Base-by-base conservation (phyloP, 2,329 filamentous ascomycete genomes). In the Botrytis fabae region DNA sequence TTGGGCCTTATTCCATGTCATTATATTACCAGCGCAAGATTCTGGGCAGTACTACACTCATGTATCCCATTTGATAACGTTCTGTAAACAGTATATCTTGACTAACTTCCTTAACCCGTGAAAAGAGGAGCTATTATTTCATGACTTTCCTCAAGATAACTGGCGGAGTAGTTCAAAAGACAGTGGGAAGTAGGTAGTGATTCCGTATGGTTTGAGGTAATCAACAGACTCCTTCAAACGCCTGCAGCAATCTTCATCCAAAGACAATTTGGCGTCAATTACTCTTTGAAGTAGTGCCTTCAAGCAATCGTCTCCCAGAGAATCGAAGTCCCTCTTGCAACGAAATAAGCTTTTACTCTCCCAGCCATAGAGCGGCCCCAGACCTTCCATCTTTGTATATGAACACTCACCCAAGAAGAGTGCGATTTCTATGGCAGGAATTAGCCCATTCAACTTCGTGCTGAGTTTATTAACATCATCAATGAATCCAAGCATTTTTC, bases 321-420 rank as follows among this genome's bases (percentile, higher is more conserved):
- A 1, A 54, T 66, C 46, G 46, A 66, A 66, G 25, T 66, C 64
- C 20, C 64, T 35, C 25, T 54, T 66, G 46, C 46, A 54, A 12
- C n/a, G 32, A 9, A 54, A 66, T 28, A 12, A 20, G 32, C 22
- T 35, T 20, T 40, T 38, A 18, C 3, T 12, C 4, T 38, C 32
- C 64, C 64, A 66, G 48, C 46, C 64, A 66, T 66, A 66, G 25
- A 66, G 64, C n/a, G 64, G 64, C 6, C 32, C 46, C 48, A 40
- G 18, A 2, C 46, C 44, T 40, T 66, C 46, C 14, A 66, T 66
- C 8, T 40, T 66, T 8, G 63, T 66, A 18, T 51, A 66, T 6
- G 63, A 66, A 66, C 63, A 54, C 32, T 66, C 63, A 4, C 44
- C 63, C 32, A 66, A 25, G n/a, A 66, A 66, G 6, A 66, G 1